These are phyloP conservation scores for Backusella morwellensis DNA, from an alignment of 192 early-diverging fungal genomes.

Conservation along the genomic window DNA sequence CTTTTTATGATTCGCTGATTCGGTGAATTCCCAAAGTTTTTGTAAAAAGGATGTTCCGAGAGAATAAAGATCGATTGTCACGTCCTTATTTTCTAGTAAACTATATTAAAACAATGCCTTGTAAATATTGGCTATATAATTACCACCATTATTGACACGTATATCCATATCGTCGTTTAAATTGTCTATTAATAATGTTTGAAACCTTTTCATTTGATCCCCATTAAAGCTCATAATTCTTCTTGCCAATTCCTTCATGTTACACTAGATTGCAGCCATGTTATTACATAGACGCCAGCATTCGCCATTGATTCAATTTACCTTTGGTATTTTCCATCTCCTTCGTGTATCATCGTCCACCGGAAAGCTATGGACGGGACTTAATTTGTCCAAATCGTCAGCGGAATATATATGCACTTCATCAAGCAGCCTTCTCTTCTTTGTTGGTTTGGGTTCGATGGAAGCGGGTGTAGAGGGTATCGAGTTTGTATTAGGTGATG, in stretches of 20 bases:
- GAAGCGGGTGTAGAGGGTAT: background rate
- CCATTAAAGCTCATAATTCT: slow-evolving; percentile 14
- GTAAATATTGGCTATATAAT: background rate
- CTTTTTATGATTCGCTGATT: background rate
- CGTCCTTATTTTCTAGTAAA: background rate
- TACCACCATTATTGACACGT: slow-evolving; percentile 16
- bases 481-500: background rate
- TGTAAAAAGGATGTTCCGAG: slow-evolving; percentile 22
- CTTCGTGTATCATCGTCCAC: slow-evolving; percentile 13
- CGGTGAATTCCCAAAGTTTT: slow-evolving; percentile 19
- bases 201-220: slow-evolving; percentile 23
- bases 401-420: slow-evolving; percentile 17
- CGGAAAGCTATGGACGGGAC: slow-evolving; percentile 15
- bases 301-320: background rate
- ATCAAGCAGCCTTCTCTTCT: background rate
- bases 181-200: slow-evolving; percentile 11
- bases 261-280: background rate
- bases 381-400: slow-evolving; percentile 11
- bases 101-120: no score
- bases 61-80: slow-evolving; percentile 23
- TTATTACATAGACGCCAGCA: background rate
- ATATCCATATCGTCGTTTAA: slow-evolving; percentile 16
- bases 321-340: slow-evolving; percentile 26
- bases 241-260: slow-evolving; percentile 22
- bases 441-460: background rate